Percentiles rank a stretch among this genome's conserved stretches.
Evolutionary conservation across 2,329 filamentous ascomycete genomes (phyloP).

Genomic region (Didymella keratinophila): DNA sequence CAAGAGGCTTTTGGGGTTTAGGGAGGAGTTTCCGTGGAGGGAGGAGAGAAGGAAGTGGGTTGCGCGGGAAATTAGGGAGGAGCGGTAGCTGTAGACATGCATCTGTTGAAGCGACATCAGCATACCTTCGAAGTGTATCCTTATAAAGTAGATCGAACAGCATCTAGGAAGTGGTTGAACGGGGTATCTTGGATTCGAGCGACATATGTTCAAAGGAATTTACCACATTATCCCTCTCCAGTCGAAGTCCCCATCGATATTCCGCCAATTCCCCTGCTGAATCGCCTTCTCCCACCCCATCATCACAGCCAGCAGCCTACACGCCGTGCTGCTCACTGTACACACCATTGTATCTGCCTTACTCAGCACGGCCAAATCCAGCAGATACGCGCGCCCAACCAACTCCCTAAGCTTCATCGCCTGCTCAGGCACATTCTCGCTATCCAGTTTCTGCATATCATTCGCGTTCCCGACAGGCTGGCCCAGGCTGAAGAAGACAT

Average conservation of each 20-base stretch:
- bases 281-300: slow-evolving; percentile 75
- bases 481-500: slow-evolving; percentile 83
- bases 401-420: slow-evolving; percentile 75
- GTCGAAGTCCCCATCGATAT: slow-evolving; percentile 62
- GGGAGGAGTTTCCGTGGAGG: slow-evolving; percentile 64
- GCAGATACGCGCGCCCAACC: slow-evolving; percentile 80
- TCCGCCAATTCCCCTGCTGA: slow-evolving; percentile 70
- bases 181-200: slow-evolving; percentile 9
- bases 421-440: slow-evolving; percentile 45
- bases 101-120: no score
- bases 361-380: slow-evolving; percentile 79
- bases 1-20: slow-evolving; percentile 63
- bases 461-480: slow-evolving; percentile 42
- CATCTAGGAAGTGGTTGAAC: not conserved
- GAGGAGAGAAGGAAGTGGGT: slow-evolving; percentile 22
- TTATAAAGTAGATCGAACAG: not conserved
- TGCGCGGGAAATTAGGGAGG: not conserved
- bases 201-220: not conserved
- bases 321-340: slow-evolving; percentile 72
- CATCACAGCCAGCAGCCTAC: slow-evolving; percentile 81
- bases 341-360: slow-evolving; percentile 76
- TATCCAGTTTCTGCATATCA: slow-evolving; percentile 33
- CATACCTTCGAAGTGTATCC: no score
- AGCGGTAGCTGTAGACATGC: not conserved
- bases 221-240: slow-evolving; percentile 51